These are phyloP conservation scores for Pestalotiopsis sp. DNA, from an alignment of 2,329 filamentous ascomycete species.

Conservation along the genomic window DNA sequence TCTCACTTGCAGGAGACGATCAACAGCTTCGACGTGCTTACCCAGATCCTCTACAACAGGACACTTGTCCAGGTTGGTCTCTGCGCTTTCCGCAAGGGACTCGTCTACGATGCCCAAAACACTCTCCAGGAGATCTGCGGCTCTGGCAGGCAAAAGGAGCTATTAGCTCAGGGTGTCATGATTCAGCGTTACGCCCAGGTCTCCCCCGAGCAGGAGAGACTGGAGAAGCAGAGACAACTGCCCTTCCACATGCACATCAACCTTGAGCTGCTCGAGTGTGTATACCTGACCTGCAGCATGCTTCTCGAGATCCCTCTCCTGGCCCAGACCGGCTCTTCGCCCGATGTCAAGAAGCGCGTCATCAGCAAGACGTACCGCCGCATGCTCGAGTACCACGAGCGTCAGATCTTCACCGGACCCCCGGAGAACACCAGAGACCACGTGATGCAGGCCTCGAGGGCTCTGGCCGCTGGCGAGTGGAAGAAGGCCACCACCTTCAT, in stretches of 20 bases:
- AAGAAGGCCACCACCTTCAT: conserved; percentile 94
- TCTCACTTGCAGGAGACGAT: conserved; percentile 98
- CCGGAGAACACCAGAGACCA: conserved; percentile 99
- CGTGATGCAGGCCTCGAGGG: conserved; percentile 98
- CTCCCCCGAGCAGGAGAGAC: conserved; percentile 93
- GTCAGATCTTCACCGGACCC: conserved; percentile 97
- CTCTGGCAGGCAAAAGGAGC: conserved; percentile 95
- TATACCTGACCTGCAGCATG: conserved; percentile 99
- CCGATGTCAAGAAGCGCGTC: conserved; percentile 94
- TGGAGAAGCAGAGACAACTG: conserved; percentile 95
- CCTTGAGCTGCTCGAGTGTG: conserved; percentile 94
- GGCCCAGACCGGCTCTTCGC: conserved; percentile 93
- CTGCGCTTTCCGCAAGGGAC: conserved; percentile 94
- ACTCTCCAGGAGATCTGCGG: conserved; percentile 98
- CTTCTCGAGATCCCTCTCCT: conserved; percentile 96
- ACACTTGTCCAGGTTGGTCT: conserved; percentile 97
- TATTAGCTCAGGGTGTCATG: conserved; percentile 96
- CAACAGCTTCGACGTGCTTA: conserved; percentile 92
- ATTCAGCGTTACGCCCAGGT: conserved; percentile 97
- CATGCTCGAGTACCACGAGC: conserved; percentile 99
- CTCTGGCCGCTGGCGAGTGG: conserved; percentile 95
- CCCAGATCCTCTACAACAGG: conserved; percentile 98
- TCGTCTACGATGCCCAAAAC: conserved; percentile 97
- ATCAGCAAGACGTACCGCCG: conserved; percentile 99
- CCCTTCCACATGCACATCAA: conserved; percentile 99